phyloP scores from a whole-genome alignment of 768 basidiomycete species.

The Psilocybe subaeruginosa region DNA sequence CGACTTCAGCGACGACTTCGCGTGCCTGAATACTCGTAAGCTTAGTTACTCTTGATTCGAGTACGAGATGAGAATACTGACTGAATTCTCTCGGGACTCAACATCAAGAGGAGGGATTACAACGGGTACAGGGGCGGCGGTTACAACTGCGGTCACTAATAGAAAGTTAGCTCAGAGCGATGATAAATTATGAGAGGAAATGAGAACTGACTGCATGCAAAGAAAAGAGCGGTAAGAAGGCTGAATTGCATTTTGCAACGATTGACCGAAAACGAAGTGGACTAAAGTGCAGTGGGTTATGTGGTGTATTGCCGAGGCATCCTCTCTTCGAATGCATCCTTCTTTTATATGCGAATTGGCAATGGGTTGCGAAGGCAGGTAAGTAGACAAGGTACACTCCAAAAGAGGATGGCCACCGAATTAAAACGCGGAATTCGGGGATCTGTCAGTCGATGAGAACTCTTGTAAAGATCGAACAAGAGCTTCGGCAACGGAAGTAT shows the following conservation, averaged over 20 bases:
- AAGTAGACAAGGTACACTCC: conserved; percentile 17
- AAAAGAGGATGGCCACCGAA: conserved; percentile 11
- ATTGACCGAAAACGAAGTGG: conserved; percentile 3
- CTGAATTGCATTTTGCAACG: conserved; percentile 32
- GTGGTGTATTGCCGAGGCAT: conserved; percentile 1
- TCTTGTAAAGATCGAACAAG: conserved; percentile 2
- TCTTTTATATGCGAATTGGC: conserved; percentile 13
- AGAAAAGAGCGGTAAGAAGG: conserved; percentile 24
- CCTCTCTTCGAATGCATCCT: neutral
- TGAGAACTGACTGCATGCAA: conserved; percentile 29
- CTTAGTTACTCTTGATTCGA: neutral
- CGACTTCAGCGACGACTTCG: conserved; percentile 15
- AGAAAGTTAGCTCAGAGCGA: neutral
- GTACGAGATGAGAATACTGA: conserved; percentile 12
- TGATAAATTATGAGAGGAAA: neutral
- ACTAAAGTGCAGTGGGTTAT: neutral
- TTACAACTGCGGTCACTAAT: conserved; percentile 23
- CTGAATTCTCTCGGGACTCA: conserved; percentile 17
- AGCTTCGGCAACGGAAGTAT: neutral
- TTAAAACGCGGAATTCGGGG: conserved; percentile 8
- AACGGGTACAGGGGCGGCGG: conserved; percentile 32
- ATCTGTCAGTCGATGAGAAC: conserved; percentile 6
- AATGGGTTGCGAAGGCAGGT: conserved; percentile 12
- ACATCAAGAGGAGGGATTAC: conserved; percentile 23
- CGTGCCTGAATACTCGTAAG: conserved; percentile 10